Evolutionary conservation across 345 rosid genomes (phyloP), one percentile per base, ranked within the genome.

Genomic region (Gossypium rotundifolium): DNA sequence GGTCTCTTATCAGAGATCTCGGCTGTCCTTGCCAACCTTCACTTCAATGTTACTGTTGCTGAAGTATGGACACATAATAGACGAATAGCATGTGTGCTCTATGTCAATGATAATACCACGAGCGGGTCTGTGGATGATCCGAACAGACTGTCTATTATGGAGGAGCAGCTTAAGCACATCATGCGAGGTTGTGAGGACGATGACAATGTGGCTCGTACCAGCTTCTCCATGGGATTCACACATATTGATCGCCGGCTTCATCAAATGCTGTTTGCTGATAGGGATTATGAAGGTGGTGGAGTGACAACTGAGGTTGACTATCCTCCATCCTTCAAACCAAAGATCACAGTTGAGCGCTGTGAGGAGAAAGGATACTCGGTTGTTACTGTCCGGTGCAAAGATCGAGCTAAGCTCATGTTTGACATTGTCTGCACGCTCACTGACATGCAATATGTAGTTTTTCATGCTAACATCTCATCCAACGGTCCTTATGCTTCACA

Each of bases 351-450:
- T n/a, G 97, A 92, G 70, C 85, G 72, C 52, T 91, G 97, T 2
- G 84, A 83, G 77, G 98, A 94, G 70, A 92, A 88, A 54, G 98
- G 91, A 7, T 94, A 94, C 73, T 92, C 97, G 0, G 95, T 92
- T 62, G 91, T 94, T 54, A 88, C 69, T 40, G 97, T 94, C 72
- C 71, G 76, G 72, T 85, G 94, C 82, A 89, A 91, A 76, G 98
- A 94, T 83, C 83, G 98, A 25, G 89, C 98, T 0, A 92, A 92
- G 87, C 90, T 94, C 45, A 79, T 94, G 82, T 94, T 92, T 49
- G 98, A 94, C 82, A 88, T 94, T 79, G 98, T 94, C 22, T 94
- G 98, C 88, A 94, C 98, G 23, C 89, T 94, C 44, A 94, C 98
- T 4, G 98, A 94, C 67, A 91, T 94, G 98, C 97, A 94, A 38